Base-by-base conservation (phyloP, 306 rosid species). In the Quercus rubra region DNA sequence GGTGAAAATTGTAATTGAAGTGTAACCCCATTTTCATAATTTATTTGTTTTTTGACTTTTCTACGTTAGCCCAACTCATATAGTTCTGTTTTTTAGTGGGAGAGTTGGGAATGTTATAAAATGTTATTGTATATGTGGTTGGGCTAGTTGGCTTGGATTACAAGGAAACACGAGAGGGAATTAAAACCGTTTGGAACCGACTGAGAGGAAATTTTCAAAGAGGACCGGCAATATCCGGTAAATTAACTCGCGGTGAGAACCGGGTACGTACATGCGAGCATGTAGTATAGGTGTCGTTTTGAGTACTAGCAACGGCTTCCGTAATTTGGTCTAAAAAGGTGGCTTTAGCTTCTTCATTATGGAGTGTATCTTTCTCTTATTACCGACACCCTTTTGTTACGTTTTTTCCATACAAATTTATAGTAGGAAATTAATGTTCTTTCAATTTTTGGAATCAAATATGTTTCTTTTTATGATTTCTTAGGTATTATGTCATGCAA, bases 241-340 rank as follows among this genome's bases (percentile, higher is more conserved):
- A 83, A 23, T 23, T 23, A 23, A 75, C 20, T 64, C 4, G 75
- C 25, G 77, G 70, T n/a, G 79, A 62, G 70, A 59, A 69, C 81
- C 28, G 87, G 76, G 76, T 83, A 77, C 78, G 76, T 83, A 77
- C 78, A 86, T 78, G 87, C 81, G 41, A 51, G 85, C 89, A 80
- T 77, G 73, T 74, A 83, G 59, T 35, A 31, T 76, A 84, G 77
- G 72, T 73, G 77, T 83, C 74, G 82, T 81, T 73, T 56, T 49
- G 84, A 11, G 76, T 74, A 74, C 70, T 33, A 61, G 85, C 83
- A 73, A 62, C 81, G 52, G 20, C 77, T 55, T 81, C 83, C 81
- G 66, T 84, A 57, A 77, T 77, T 76, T 82, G 64, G 63, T 75
- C 8, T n/a, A 19, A 5, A 30, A 43, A 64, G 20, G 72, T 71